Evolutionary conservation across 2,329 filamentous ascomycete genomes (phyloP), one percentile per base, ranked within the genome.

Genomic region (Juglanconis oblonga): DNA sequence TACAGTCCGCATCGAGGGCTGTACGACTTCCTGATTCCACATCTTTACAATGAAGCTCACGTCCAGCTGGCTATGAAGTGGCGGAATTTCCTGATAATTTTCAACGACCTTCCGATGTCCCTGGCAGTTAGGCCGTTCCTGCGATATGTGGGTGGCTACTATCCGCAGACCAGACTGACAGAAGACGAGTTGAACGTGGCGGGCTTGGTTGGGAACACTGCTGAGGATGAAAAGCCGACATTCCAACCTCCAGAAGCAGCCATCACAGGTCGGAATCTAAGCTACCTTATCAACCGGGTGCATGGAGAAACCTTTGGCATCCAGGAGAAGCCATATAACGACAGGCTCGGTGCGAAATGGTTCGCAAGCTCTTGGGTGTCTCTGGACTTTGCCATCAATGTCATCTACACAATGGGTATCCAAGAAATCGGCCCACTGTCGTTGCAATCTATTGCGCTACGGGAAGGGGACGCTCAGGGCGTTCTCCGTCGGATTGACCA

Each of bases 291-390:
- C 62, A 74, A 77, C 58, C 71, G 69, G n/a, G 69, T 73, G 3
- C 72, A 77, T 33, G 74, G 75, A n/a, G 66, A 69, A 44, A 75
- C 72, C 2, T 75, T 74, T 62, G 73, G 74, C 29, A 73, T 76
- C 32, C 64, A 64, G 13, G 74, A 74, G 40, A 85, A 81, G 62
- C 73, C 74, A 8, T 83, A 86, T 64, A 88, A 84, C 67, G 91
- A 95, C 71, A 74, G 78, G 0, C 81, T 96, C 35, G 88, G 90
- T 17, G 89, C 92, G n/a, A 84, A 87, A 64, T 86, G 92, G 76
- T 93, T 97, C 70, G 92, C 92, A 9, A 87, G 80, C 59, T 76
- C 76, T 17, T 89, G 90, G 72, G 81, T 95, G 29, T 84, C 87
- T 1, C 78, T 92, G 9, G 86, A 93, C 58, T 83, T 88, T 65